phyloP scores from a whole-genome alignment of 768 basidiomycete species.

The Pisolithus albus region DNA sequence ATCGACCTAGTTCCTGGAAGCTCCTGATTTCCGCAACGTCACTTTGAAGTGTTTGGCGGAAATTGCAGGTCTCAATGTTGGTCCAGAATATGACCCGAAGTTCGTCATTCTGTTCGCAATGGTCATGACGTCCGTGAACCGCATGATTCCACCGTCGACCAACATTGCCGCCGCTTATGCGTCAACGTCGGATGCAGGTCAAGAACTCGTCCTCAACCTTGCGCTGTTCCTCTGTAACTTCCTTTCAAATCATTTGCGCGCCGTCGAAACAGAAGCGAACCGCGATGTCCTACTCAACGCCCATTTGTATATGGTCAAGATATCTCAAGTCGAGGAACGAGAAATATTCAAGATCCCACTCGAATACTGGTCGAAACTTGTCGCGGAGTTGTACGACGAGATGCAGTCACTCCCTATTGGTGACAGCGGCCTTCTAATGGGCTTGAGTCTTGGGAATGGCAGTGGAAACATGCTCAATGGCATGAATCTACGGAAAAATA shows the following conservation, averaged over 20 bases:
- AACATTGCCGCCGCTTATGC: slow-evolving; percentile 91
- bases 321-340: slow-evolving; percentile 95
- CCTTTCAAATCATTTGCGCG: slow-evolving; percentile 85
- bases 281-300: slow-evolving; percentile 93
- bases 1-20: slow-evolving; percentile 78
- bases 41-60: slow-evolving; percentile 95
- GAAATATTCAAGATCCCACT: slow-evolving; percentile 99
- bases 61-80: slow-evolving; percentile 90
- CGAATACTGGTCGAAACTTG: slow-evolving; percentile 96
- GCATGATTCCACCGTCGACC: slow-evolving; percentile 93
- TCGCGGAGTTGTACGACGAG: slow-evolving; percentile 95
- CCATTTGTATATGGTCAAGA: slow-evolving; percentile 96
- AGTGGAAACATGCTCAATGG: slow-evolving; percentile 65
- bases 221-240: slow-evolving; percentile 98
- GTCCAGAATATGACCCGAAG: slow-evolving; percentile 96
- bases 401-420: slow-evolving; percentile 88
- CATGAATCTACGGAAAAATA: slow-evolving; percentile 83
- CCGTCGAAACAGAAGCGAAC: slow-evolving; percentile 87
- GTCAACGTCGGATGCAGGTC: slow-evolving; percentile 84
- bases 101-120: slow-evolving; percentile 96
- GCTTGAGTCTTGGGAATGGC: slow-evolving; percentile 67
- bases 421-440: slow-evolving; percentile 82
- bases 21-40: slow-evolving; percentile 93
- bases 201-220: slow-evolving; percentile 95
- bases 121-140: slow-evolving; percentile 96